These are phyloP conservation scores for Pythium apleroticum DNA, from an alignment of 352 stramenopile species.

Conservation along the genomic window DNA sequence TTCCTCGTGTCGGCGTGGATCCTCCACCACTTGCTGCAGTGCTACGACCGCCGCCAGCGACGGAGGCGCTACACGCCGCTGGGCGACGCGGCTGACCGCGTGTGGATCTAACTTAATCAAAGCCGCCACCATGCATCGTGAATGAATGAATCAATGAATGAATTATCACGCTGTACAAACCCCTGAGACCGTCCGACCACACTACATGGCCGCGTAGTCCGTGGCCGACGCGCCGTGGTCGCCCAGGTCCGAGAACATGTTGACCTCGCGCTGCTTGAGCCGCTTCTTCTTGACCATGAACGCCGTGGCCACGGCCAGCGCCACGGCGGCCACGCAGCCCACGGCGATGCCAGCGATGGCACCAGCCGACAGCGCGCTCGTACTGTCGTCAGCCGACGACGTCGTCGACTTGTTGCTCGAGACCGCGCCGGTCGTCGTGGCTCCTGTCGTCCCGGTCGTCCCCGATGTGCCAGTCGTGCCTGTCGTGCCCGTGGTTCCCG, in stretches of 20 bases:
- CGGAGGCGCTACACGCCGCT: constrained; percentile 14
- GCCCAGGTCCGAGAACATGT: constrained; percentile 42
- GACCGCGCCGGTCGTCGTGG: background rate
- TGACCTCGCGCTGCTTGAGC: constrained; percentile 34
- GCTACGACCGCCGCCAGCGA: constrained; percentile 26
- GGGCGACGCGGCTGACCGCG: constrained; percentile 2
- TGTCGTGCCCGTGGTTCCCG: background rate
- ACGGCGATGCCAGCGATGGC: constrained; percentile 33
- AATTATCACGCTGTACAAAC: background rate
- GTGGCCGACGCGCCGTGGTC: constrained; percentile 40
- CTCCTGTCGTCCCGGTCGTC: background rate
- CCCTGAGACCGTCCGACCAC: too few relatives aligned
- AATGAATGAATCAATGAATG: too few relatives aligned
- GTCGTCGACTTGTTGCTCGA: constrained; percentile 26
- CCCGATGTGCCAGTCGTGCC: background rate
- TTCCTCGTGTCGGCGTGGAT: constrained; percentile 26
- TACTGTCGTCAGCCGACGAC: constrained; percentile 4
- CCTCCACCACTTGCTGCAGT: constrained; percentile 26
- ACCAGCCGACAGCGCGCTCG: constrained; percentile 6
- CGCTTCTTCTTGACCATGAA: constrained; percentile 35
- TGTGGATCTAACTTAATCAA: constrained; percentile 16
- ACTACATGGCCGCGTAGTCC: constrained; percentile 50
- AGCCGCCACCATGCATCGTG: background rate
- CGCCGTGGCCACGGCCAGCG: constrained; percentile 18
- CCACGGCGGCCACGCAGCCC: constrained; percentile 28